Base-by-base conservation (phyloP, 208 protist species). In the Trypanosoma mega region DNA sequence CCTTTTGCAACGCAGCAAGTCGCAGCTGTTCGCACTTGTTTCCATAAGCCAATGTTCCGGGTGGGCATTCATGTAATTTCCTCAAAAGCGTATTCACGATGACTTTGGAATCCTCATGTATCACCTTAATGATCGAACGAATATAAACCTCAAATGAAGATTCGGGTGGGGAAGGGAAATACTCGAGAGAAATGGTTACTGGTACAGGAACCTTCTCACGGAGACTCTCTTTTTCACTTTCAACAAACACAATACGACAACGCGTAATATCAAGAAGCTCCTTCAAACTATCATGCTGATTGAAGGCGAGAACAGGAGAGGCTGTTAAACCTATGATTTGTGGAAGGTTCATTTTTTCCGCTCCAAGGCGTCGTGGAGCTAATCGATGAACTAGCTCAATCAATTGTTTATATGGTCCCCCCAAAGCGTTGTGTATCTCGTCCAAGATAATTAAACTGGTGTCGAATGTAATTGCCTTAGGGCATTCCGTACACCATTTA, bases 341-440 rank as follows among this genome's bases (percentile, higher is more conserved):
- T 21, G 75, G 78, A 23, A 49, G 39, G 21, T 12, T 33, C 23
- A 16, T 6, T 33, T 27, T 24, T n/a, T 31, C 33, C 30, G 18
- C 24, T 16, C 21, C n/a, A 1, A n/a, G 18, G 18, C 37, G 41
- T 11, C 23, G 26, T 24, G 9, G 52, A 21, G 11, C 3, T 6
- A 29, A 29, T 6, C n/a, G 6, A 58, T 72, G 52, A 3, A 75
- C 33, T 4, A 14, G 49, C 12, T 78, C 62, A 12, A 62, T 51
- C 18, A 80, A 51, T 9, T 33, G 26, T 52, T 67, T 43, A 18
- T 59, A 63, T n/a, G 12, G 18, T 0, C 74, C 74, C 2, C 54
- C 52, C 18, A 31, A 23, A n/a, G 74, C 65, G 63, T 92, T 79
- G 64, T 92, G 85, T 27, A 72, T 80, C 52, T 92, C 85, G 49